These are phyloP conservation scores for Rosa rugosa DNA, from an alignment of 306 rosid species.

Conservation along the genomic window DNA sequence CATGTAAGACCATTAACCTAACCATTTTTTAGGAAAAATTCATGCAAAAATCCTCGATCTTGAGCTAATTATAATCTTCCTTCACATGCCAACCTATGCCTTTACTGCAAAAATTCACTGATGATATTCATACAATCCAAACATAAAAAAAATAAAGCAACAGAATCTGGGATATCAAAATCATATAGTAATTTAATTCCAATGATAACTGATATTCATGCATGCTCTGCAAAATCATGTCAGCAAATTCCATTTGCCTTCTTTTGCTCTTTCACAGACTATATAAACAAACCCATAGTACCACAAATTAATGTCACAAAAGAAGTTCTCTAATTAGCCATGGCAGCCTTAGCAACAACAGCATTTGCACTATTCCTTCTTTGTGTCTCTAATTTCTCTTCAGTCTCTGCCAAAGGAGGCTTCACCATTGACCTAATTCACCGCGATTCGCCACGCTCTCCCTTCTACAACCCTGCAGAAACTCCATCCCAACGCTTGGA, in stretches of 20 bases:
- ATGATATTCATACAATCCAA: background rate
- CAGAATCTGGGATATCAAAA: background rate
- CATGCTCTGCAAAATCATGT: background rate
- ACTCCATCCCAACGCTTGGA: too few species aligned
- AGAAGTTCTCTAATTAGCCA: background rate
- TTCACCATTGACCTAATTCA: conserved; percentile 47
- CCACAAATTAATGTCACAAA: background rate
- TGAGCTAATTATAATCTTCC: background rate
- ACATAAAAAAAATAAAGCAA: background rate
- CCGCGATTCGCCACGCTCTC: conserved; percentile 30
- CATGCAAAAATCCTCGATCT: background rate
- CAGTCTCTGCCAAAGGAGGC: background rate
- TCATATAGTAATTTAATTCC: background rate
- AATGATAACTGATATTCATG: background rate
- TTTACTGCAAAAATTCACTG: background rate
- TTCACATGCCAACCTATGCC: background rate
- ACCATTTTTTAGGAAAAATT: background rate
- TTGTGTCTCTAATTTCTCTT: background rate
- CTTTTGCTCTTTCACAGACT: background rate
- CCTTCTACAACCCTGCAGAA: too few species aligned
- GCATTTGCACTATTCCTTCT: background rate
- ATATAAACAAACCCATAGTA: background rate
- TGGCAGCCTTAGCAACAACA: background rate
- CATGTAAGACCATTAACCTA: background rate
- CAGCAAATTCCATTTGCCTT: background rate